Conservation (phyloP, 2,329 filamentous ascomycete species). For the Botrytis tulipae region DNA sequence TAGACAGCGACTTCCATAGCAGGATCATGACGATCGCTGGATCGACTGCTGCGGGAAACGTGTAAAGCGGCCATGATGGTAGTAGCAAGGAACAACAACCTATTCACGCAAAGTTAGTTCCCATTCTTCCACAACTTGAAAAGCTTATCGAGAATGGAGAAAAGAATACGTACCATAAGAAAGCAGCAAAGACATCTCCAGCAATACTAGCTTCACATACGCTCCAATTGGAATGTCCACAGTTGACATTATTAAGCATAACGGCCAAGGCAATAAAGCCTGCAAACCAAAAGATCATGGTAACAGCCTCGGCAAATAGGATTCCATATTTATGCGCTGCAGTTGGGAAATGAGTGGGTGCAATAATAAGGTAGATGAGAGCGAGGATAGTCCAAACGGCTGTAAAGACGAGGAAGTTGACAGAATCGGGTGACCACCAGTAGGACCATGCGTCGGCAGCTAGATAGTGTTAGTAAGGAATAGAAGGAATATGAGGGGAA, state of each 20-base stretch:
- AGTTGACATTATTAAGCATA: conserved; percentile 53
- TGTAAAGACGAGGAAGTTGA: conserved; percentile 80
- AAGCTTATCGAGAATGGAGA: neutral
- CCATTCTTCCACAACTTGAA: neutral
- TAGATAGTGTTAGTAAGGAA: conserved; percentile 37
- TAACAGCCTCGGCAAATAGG: conserved; percentile 66
- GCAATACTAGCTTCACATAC: conserved; percentile 37
- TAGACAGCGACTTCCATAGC: conserved; percentile 26
- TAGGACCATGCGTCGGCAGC: conserved; percentile 53
- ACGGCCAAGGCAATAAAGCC: conserved; percentile 77
- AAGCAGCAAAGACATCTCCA: conserved; percentile 47
- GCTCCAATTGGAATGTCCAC: conserved; percentile 46
- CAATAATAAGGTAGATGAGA: conserved; percentile 66
- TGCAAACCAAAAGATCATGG: conserved; percentile 86
- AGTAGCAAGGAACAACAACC: conserved; percentile 52
- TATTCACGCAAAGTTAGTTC: conserved; percentile 29
- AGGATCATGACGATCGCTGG: conserved; percentile 27
- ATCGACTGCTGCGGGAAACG: conserved; percentile 42
- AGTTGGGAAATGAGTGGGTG: conserved; percentile 60
- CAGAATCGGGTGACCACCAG: conserved; percentile 49
- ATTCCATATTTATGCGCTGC: conserved; percentile 64
- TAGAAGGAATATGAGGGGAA: conserved; percentile 12
- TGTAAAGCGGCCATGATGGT: conserved; percentile 49
- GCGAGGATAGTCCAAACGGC: conserved; percentile 73
- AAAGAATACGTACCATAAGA: conserved; percentile 44